Percentiles rank a stretch among this genome's conserved stretches.
phyloP scores from a whole-genome alignment of 2,329 filamentous ascomycete genomes.

The Fonsecaea multimorphosa region DNA sequence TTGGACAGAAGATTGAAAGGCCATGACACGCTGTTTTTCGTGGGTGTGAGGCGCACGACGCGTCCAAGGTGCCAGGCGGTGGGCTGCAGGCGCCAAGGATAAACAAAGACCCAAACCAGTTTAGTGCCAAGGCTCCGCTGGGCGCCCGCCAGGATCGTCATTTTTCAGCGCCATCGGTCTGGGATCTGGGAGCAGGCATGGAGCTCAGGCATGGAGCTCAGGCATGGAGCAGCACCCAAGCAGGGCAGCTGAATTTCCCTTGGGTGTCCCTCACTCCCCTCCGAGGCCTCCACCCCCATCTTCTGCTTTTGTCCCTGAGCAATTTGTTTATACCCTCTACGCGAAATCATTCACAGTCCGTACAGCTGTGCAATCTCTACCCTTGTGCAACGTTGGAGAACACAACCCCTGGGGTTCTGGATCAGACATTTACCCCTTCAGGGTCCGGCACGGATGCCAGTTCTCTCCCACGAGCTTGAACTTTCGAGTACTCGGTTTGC shows the following conservation, averaged over 20 bases:
- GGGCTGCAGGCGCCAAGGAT: neutral
- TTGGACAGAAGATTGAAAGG: constrained; percentile 16
- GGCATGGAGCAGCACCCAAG: too few species aligned
- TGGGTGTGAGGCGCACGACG: neutral
- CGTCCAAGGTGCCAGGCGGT: neutral
- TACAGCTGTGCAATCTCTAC: neutral
- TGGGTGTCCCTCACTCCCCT: too few species aligned
- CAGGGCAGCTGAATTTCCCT: too few species aligned
- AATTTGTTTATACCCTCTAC: constrained; percentile 6
- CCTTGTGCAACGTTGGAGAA: constrained; percentile 10
- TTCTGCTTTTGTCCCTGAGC: constrained; percentile 3
- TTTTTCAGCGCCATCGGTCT: constrained; percentile 10
- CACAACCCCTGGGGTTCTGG: neutral
- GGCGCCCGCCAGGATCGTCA: constrained; percentile 9
- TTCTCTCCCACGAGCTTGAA: neutral
- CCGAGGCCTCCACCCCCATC: neutral
- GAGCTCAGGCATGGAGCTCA: too few species aligned
- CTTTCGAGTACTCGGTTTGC: too few species aligned
- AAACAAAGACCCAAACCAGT: constrained; percentile 4
- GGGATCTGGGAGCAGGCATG: neutral
- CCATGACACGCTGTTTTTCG: constrained; percentile 18
- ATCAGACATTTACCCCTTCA: neutral
- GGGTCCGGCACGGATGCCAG: neutral
- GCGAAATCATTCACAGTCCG: neutral
- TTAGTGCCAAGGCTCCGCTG: neutral